Percentiles rank a stretch among this genome's conserved stretches.
phyloP scores from a whole-genome alignment of 2,329 filamentous ascomycete species.

The Amylocarpus encephaloides region DNA sequence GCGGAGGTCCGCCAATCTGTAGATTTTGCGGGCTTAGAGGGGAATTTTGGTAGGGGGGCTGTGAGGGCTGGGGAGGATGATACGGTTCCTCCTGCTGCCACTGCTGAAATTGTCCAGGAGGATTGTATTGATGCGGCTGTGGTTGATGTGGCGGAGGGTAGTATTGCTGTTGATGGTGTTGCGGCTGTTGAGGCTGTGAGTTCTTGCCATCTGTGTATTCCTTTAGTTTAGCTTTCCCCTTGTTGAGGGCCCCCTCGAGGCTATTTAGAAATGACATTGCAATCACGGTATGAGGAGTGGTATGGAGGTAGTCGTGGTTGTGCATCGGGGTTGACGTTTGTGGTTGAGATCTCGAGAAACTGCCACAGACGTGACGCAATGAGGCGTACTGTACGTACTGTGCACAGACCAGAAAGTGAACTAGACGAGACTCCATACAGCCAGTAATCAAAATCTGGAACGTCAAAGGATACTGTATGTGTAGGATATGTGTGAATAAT shows the following conservation, averaged over 20 bases:
- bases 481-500: no score
- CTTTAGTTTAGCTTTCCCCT: constrained; percentile 7
- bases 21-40: neutral
- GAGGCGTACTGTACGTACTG: no score
- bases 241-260: constrained; percentile 5
- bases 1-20: neutral
- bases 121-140: neutral
- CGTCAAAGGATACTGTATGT: no score
- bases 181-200: neutral
- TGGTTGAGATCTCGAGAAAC: constrained; percentile 3
- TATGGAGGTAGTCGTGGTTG: no score
- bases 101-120: neutral
- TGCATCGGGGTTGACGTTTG: neutral
- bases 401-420: no score
- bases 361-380: no score
- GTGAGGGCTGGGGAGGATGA: neutral
- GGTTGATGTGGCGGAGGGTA: neutral
- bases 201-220: constrained; percentile 1
- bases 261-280: constrained; percentile 5
- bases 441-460: no score
- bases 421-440: no score
- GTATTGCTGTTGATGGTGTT: neutral
- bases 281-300: neutral
- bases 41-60: neutral
- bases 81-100: neutral